These are phyloP conservation scores for Neurospora cerealis DNA, from an alignment of 495 filamentous ascomycete genomes.

Conservation along the genomic window DNA sequence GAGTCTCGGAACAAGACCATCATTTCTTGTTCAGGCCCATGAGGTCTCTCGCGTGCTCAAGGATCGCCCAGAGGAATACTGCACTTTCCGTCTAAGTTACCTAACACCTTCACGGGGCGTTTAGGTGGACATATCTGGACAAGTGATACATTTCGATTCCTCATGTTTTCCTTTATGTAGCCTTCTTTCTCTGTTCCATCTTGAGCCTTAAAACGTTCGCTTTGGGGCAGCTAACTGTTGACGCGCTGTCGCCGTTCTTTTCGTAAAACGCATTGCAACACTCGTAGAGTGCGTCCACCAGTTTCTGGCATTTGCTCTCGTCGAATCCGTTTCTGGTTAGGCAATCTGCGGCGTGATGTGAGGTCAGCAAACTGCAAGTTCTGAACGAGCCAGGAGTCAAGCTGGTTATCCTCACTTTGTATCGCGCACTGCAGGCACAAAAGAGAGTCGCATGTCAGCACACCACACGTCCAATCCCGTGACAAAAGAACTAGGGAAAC, in stretches of 20 bases:
- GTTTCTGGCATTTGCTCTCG: slow-evolving; percentile 69
- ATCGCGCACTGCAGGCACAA: slow-evolving; percentile 61
- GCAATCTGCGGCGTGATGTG: slow-evolving; percentile 48
- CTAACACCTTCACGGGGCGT: slow-evolving; percentile 34
- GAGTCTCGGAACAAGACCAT: slow-evolving; percentile 96
- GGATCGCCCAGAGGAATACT: slow-evolving; percentile 83
- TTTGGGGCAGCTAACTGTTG: slow-evolving; percentile 78
- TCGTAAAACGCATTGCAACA: slow-evolving; percentile 89
- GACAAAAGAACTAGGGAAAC: background rate
- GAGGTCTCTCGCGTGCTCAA: slow-evolving; percentile 93
- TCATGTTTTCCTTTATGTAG: slow-evolving; percentile 11
- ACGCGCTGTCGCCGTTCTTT: slow-evolving; percentile 64
- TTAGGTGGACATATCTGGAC: slow-evolving; percentile 38
- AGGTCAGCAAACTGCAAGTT: slow-evolving; percentile 5
- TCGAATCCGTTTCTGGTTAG: slow-evolving; percentile 76
- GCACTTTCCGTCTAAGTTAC: slow-evolving; percentile 56
- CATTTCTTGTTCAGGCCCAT: slow-evolving; percentile 92
- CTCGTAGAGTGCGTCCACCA: slow-evolving; percentile 88
- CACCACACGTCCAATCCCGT: background rate
- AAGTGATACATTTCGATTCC: slow-evolving; percentile 31
- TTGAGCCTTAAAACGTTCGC: slow-evolving; percentile 67
- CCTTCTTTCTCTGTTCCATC: slow-evolving; percentile 65
- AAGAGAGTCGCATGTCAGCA: slow-evolving; percentile 1
- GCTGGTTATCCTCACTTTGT: slow-evolving; percentile 47
- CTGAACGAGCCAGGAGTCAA: slow-evolving; percentile 3